Percentiles rank a stretch among this genome's conserved stretches.
Conservation (phyloP, 495 filamentous ascomycete species). For the Penicillium argentinense region DNA sequence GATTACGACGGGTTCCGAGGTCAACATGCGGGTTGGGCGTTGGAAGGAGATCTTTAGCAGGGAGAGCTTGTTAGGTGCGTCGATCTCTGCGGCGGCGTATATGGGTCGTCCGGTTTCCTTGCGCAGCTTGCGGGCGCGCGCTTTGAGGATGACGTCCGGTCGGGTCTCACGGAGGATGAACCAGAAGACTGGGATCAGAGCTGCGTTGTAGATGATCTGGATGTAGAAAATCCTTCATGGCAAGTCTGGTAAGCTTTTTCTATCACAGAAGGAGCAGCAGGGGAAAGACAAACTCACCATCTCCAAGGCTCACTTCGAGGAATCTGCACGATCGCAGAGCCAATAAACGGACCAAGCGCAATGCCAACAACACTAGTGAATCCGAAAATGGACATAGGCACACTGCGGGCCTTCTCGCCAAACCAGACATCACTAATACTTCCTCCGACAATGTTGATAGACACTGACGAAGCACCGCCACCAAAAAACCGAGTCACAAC, state of each 20-base stretch:
- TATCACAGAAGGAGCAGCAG: not conserved
- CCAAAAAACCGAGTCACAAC: constrained; percentile 51
- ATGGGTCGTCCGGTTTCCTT: constrained; percentile 53
- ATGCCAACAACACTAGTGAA: constrained; percentile 45
- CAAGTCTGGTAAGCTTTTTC: not conserved
- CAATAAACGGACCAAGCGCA: constrained; percentile 51
- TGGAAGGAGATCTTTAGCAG: constrained; percentile 37
- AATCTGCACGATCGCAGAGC: constrained; percentile 38
- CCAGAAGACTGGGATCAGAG: constrained; percentile 41
- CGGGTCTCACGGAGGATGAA: constrained; percentile 46
- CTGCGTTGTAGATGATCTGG: constrained; percentile 51
- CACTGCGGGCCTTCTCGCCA: constrained; percentile 37
- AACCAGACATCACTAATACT: constrained; percentile 47
- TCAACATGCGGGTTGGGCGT: constrained; percentile 49
- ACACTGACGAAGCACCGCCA: constrained; percentile 47
- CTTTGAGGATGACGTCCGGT: constrained; percentile 52
- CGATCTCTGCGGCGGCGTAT: constrained; percentile 37
- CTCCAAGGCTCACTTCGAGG: constrained; percentile 40
- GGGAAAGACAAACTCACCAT: constrained; percentile 28
- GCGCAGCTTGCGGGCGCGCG: constrained; percentile 62
- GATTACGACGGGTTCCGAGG: constrained; percentile 53
- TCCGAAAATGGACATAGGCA: constrained; percentile 47
- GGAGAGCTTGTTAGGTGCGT: constrained; percentile 19
- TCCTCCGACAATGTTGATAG: constrained; percentile 48
- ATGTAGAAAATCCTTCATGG: constrained; percentile 48